These are phyloP conservation scores for Puya raimondii DNA, from an alignment of 176 grass and related monocot species.

Conservation along the genomic window DNA sequence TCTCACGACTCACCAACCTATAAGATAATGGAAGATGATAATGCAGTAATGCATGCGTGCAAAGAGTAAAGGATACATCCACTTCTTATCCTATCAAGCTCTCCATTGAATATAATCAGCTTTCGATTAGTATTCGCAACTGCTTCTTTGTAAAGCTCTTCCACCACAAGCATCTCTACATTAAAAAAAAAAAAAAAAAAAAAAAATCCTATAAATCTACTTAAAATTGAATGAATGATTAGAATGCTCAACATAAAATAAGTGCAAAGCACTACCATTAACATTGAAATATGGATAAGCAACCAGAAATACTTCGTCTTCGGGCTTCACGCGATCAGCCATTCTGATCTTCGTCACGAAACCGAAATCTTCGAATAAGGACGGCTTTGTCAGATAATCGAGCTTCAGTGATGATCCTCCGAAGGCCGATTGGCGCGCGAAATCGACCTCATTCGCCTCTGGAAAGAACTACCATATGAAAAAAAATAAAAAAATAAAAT, in stretches of 20 bases:
- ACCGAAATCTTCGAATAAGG: slow-evolving; percentile 94
- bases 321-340: slow-evolving; percentile 61
- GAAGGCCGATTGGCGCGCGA: slow-evolving; percentile 77
- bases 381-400: slow-evolving; percentile 93
- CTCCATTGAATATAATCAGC: slow-evolving; percentile 90
- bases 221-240: background rate
- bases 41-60: background rate
- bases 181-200: background rate
- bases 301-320: slow-evolving; percentile 78
- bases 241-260: slow-evolving; percentile 1
- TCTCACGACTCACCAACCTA: too few species aligned
- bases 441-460: slow-evolving; percentile 82
- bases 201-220: slow-evolving; percentile 9
- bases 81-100: slow-evolving; percentile 95
- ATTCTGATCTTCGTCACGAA: slow-evolving; percentile 87
- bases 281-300: slow-evolving; percentile 99
- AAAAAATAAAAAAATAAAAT: slow-evolving; percentile 7
- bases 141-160: slow-evolving; percentile 94
- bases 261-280: slow-evolving; percentile 49
- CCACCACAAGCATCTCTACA: slow-evolving; percentile 91
- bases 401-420: slow-evolving; percentile 77
- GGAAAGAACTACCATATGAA: slow-evolving; percentile 77
- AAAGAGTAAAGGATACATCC: slow-evolving; percentile 74
- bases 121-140: slow-evolving; percentile 53
- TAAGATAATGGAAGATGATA: background rate